phyloP scores from a whole-genome alignment of 1,284 basidiomycete genomes.

The Gomphus bonarii region DNA sequence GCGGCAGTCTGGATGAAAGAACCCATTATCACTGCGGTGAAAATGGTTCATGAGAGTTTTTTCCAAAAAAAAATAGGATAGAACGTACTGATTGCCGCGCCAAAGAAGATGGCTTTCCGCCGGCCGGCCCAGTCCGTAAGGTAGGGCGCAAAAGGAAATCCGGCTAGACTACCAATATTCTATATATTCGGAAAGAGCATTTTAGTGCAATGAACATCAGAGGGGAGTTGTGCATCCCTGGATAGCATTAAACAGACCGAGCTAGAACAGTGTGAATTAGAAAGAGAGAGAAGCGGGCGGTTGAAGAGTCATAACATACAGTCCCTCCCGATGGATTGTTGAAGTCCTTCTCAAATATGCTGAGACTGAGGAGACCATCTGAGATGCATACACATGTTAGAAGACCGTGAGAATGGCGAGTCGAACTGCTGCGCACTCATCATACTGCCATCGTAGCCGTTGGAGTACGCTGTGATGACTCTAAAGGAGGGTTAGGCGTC shows the following conservation, averaged over 20 bases:
- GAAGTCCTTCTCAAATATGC: conserved; percentile 53
- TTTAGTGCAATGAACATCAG: neutral
- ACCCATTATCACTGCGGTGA: conserved; percentile 36
- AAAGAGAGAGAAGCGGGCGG: conserved; percentile 46
- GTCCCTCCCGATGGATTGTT: conserved; percentile 39
- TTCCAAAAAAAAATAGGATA: neutral
- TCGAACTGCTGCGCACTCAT: conserved; percentile 32
- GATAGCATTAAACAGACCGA: conserved; percentile 69
- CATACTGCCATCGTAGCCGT: conserved; percentile 69
- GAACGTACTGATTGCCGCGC: conserved; percentile 37
- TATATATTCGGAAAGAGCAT: conserved; percentile 19
- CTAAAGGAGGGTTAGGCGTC: conserved; percentile 21
- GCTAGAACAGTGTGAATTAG: conserved; percentile 14
- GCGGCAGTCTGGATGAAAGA: conserved; percentile 65
- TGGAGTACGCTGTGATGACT: conserved; percentile 66
- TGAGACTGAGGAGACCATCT: conserved; percentile 54
- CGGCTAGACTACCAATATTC: conserved; percentile 59
- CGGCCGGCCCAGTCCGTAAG: conserved; percentile 60
- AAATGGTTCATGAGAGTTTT: neutral
- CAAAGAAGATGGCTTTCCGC: conserved; percentile 48
- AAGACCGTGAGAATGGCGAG: neutral
- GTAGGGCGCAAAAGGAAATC: conserved; percentile 61
- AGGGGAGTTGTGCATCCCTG: conserved; percentile 25
- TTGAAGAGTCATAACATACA: conserved; percentile 51
- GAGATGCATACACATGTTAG: neutral